Base-by-base conservation (phyloP, 257 asterid genomes). In the Nemophila menziesii region DNA sequence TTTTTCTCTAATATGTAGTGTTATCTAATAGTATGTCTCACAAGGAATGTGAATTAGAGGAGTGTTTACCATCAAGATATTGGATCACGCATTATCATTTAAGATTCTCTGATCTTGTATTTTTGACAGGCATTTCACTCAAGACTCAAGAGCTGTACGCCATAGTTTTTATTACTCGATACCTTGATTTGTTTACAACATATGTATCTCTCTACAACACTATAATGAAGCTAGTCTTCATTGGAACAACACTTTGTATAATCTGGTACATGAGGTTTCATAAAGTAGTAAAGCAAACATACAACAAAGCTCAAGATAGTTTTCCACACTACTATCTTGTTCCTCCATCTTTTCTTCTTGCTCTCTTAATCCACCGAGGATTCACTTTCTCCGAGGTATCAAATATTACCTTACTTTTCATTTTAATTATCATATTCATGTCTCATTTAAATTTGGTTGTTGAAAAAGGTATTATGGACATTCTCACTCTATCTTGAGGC, bases 61-160 rank as follows among this genome's bases (percentile, higher is more conserved):
- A 8, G n/a, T 24, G 11, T 13, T 22, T 10, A 41, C 20, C 13
- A 12, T 41, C 8, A 15, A 22, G 20, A 16, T 26, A 22, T 16
- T 15, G 7, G 44, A 11, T 23, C 36, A 5, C 3, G 36, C 36
- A 29, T 29, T 29, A 7, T 2, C 36, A 1, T 29, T 42, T 19
- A 12, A 22, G 3, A 15, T 16, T n/a, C 36, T 29, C 9, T 7
- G 9, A 29, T 29, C 36, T 13, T 29, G 7, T 15, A 4, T 51
- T 58, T 55, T 49, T 43, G 6, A 20, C 67, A 71, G 79, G 79
- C 39, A 67, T 71, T 63, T 71, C 79, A 16, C 20, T 71, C 60
- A 67, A 71, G 64, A 71, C 79, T 47, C 79, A 71, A 50, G 75
- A 71, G 48, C 75, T 71, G 15, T 71, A 71, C 43, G 79, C 51